phyloP scores from a whole-genome alignment of 2,329 filamentous ascomycete species.

The Exophiala bonariae region DNA sequence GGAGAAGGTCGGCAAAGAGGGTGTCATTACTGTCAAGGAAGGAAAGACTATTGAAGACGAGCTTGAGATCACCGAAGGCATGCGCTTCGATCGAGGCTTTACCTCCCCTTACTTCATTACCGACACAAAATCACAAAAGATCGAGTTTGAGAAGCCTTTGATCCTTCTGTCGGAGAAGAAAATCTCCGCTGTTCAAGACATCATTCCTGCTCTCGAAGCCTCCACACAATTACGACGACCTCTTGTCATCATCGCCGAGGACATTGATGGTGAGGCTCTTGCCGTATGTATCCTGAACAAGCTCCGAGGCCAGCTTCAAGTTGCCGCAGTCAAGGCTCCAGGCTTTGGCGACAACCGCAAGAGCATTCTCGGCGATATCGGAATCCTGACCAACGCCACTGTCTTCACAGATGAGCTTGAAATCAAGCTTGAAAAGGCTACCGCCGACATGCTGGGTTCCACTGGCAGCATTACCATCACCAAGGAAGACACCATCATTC shows the following conservation, averaged over 20 bases:
- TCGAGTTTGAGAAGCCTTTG: slow-evolving; percentile 98
- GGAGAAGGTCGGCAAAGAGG: slow-evolving; percentile 99
- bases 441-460: slow-evolving; percentile 90
- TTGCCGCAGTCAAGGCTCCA: slow-evolving; percentile 96
- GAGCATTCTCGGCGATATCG: slow-evolving; percentile 96
- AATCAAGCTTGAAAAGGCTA: slow-evolving; percentile 98
- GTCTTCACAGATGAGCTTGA: slow-evolving; percentile 99
- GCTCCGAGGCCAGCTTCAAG: slow-evolving; percentile 98
- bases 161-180: slow-evolving; percentile 99
- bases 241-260: slow-evolving; percentile 97
- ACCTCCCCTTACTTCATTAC: slow-evolving; percentile 99
- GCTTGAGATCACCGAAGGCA: slow-evolving; percentile 98
- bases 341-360: slow-evolving; percentile 99
- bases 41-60: slow-evolving; percentile 98
- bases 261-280: slow-evolving; percentile 97
- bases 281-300: slow-evolving; percentile 99
- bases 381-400: slow-evolving; percentile 90
- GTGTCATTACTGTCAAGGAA: slow-evolving; percentile 99
- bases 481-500: slow-evolving; percentile 98
- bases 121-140: slow-evolving; percentile 97
- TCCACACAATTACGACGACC: slow-evolving; percentile 94
- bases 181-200: slow-evolving; percentile 98
- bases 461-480: slow-evolving; percentile 99
- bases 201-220: slow-evolving; percentile 95
- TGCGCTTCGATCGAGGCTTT: slow-evolving; percentile 99